Evolutionary conservation across 2,329 filamentous ascomycete species (phyloP), one percentile per base, ranked within the genome.

Genomic region (Hymenoscyphus fructigenus): DNA sequence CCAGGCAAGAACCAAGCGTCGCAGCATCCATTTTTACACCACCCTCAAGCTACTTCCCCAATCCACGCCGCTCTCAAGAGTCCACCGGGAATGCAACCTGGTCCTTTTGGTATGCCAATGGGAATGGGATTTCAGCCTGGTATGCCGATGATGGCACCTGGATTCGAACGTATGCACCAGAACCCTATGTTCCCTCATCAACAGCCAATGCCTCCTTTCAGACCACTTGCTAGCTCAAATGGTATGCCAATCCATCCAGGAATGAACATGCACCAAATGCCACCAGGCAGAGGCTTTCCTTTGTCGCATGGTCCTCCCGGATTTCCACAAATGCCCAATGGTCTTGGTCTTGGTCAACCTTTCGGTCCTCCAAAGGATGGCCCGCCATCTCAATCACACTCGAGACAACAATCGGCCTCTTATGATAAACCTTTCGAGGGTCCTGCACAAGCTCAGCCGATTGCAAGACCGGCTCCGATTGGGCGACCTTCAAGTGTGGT

Each of bases 381-480:
- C 59, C 78, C 76, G 20, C 76, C 81, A 7, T 75, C 81, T 5
- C 81, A 84, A 59, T 76, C 85, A 5, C 93, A 96, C 77, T 90
- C 90, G 9, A 85, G 93, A 67, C 92, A 96, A 70, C 84, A 86
- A 12, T 96, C 92, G 5, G 83, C 82, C 14, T 88, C 89, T 14
- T 87, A 89, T 67, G 90, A 93, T 9, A 80, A 81, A 17, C 79
- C 82, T 34, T 70, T 75, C 59, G 73, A 78, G 61, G 41, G 68
- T 32, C 62, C 71, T n/a, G 77, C 82, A 12, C 81, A 86, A 62
- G 83, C 88, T 38, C 89, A 92, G 68, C 91, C 91, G 1, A 94
- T 96, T 66, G 85, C 89, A 57, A 86, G 93, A 62, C 94, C 93
- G 29, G 87, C 91, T 28, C 94, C 94, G 0, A 97, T 98, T 68